Conservation (phyloP, 1,284 basidiomycete genomes). For the Inonotus obliquus region DNA sequence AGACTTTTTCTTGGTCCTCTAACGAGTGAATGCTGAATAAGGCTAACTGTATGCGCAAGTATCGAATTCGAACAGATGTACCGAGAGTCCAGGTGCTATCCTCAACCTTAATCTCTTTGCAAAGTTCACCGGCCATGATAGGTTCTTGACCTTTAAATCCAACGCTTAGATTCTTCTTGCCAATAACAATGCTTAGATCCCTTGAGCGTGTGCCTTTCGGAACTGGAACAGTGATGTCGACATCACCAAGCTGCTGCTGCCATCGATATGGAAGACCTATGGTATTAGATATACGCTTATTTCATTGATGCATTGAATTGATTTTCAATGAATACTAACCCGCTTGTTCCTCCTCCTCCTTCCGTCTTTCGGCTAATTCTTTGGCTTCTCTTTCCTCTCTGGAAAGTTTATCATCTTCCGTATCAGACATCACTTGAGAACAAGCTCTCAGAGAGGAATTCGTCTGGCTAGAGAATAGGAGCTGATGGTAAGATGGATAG, state of each 20-base stretch:
- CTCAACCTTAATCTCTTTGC: constrained; percentile 90
- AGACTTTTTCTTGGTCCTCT: constrained; percentile 78
- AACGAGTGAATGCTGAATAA: constrained; percentile 13
- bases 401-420: constrained; percentile 75
- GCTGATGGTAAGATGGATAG: not conserved
- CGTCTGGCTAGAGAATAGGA: not conserved
- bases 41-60: constrained; percentile 15
- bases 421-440: constrained; percentile 32
- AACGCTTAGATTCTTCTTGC: constrained; percentile 80
- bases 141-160: constrained; percentile 83
- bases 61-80: constrained; percentile 33
- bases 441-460: not conserved
- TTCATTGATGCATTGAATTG: not conserved
- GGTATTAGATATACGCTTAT: constrained; percentile 18
- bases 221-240: constrained; percentile 81
- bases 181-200: constrained; percentile 73
- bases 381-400: constrained; percentile 70
- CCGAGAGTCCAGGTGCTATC: constrained; percentile 97
- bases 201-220: constrained; percentile 82
- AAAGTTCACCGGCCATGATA: constrained; percentile 88
- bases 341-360: constrained; percentile 80
- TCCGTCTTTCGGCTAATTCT: constrained; percentile 64
- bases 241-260: constrained; percentile 86
- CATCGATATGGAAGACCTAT: constrained; percentile 88
- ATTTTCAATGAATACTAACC: constrained; percentile 42